Conservation (phyloP, 1,284 basidiomycete genomes). For the Meira nashicola region DNA sequence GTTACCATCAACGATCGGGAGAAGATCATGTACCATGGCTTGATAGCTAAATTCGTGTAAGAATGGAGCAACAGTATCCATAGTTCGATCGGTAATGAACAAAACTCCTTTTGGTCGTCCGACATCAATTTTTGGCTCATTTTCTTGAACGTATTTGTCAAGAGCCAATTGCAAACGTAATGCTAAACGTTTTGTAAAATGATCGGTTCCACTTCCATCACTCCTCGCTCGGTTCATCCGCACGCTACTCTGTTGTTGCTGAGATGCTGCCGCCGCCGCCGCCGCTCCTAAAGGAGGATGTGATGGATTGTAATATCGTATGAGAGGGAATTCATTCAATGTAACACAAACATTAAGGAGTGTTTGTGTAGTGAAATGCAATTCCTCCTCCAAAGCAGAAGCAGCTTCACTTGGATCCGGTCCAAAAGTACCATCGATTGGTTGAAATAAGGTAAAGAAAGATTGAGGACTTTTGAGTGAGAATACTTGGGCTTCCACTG, state of each 20-base stretch:
- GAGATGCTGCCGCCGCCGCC: constrained; percentile 24
- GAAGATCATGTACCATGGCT: constrained; percentile 92
- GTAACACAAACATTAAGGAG: constrained; percentile 75
- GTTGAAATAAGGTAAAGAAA: constrained; percentile 31
- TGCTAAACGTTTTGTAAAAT: constrained; percentile 44
- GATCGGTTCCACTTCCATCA: constrained; percentile 24
- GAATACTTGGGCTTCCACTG: constrained; percentile 39
- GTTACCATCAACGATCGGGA: constrained; percentile 73
- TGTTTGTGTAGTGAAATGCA: constrained; percentile 41
- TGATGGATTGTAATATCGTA: constrained; percentile 83
- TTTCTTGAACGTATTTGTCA: constrained; percentile 31
- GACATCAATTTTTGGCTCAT: constrained; percentile 62
- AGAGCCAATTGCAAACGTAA: constrained; percentile 35
- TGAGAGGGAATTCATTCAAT: constrained; percentile 85
- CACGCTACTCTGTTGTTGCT: constrained; percentile 30
- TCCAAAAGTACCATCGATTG: constrained; percentile 57
- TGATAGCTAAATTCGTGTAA: constrained; percentile 98
- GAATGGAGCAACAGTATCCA: constrained; percentile 86
- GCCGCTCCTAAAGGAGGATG: constrained; percentile 77
- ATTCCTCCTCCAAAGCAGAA: constrained; percentile 41
- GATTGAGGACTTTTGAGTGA: constrained; percentile 41
- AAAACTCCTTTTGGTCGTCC: constrained; percentile 72
- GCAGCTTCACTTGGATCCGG: constrained; percentile 36
- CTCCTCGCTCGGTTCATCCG: constrained; percentile 33
- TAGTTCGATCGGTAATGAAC: constrained; percentile 88